phyloP scores from a whole-genome alignment of 345 rosid species.

The Ceriops decandra region DNA sequence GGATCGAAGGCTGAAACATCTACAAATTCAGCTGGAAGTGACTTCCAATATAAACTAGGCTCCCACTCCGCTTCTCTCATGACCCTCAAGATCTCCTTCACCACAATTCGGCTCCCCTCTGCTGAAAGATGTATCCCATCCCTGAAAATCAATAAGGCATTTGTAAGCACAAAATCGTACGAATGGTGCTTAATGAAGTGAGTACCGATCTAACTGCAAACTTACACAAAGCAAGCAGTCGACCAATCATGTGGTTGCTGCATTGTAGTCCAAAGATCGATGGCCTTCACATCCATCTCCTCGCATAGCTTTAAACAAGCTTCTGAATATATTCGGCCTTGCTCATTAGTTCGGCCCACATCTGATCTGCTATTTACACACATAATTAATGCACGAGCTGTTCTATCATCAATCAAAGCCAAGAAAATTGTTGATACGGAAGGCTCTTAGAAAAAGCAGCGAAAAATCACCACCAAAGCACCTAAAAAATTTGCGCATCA shows the following conservation, averaged over 20 bases:
- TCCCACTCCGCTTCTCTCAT: conserved; percentile 64
- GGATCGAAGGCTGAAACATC: conserved; percentile 30
- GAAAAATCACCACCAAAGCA: not conserved
- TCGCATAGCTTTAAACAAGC: conserved; percentile 15
- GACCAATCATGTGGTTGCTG: conserved; percentile 18
- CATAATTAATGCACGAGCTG: too few species aligned
- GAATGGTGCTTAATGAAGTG: too few species aligned
- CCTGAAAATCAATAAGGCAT: conserved; percentile 17
- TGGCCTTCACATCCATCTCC: conserved; percentile 10
- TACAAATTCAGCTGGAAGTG: conserved; percentile 47
- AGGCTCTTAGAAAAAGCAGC: not conserved
- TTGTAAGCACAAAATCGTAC: too few species aligned
- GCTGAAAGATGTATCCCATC: conserved; percentile 68
- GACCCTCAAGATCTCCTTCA: conserved; percentile 49
- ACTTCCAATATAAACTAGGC: conserved; percentile 54
- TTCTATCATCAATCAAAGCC: too few species aligned
- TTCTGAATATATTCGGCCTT: conserved; percentile 13
- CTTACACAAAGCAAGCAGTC: conserved; percentile 18
- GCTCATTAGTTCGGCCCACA: conserved; percentile 3
- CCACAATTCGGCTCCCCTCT: conserved; percentile 55
- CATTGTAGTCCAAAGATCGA: conserved; percentile 22
- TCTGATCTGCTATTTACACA: not conserved
- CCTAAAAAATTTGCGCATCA: not conserved
- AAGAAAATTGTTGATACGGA: not conserved
- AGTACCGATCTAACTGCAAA: not conserved